These are phyloP conservation scores for Thelonectria discophora DNA, from an alignment of 2,329 filamentous ascomycete genomes.

Conservation along the genomic window DNA sequence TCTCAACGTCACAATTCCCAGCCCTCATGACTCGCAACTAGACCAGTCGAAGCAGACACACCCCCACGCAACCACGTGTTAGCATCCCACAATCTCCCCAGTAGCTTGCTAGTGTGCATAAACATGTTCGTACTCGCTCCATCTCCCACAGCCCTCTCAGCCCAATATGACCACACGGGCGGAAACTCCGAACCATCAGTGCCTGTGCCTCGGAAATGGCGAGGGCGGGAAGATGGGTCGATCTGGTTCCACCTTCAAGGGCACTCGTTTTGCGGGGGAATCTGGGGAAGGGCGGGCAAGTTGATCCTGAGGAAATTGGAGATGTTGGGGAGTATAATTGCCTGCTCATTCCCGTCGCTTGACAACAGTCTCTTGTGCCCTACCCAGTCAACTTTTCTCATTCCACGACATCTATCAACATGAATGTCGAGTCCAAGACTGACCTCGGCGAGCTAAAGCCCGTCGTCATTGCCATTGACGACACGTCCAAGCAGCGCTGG, in stretches of 20 bases:
- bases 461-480: conserved; percentile 12
- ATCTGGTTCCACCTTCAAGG: background rate
- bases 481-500: too few relatives aligned
- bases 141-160: background rate
- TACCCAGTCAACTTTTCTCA: background rate
- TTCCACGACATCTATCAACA: background rate
- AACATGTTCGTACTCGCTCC: background rate
- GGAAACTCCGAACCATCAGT: background rate
- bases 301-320: background rate
- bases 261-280: conserved; percentile 11
- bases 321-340: conserved; percentile 4
- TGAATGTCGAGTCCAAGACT: background rate
- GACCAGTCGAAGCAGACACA: background rate
- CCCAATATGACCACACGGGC: background rate
- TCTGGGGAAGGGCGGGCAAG: conserved; percentile 11
- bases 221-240: conserved; percentile 2
- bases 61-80: background rate
- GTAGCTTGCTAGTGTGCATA: background rate
- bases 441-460: conserved; percentile 8
- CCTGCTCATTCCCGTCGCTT: background rate
- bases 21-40: too few relatives aligned
- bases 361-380: background rate
- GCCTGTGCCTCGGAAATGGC: conserved; percentile 8
- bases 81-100: background rate
- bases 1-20: too few relatives aligned